Evolutionary conservation across 2,329 filamentous ascomycete genomes (phyloP), one percentile per base, ranked within the genome.

Genomic region (Colletotrichum higginsianum): DNA sequence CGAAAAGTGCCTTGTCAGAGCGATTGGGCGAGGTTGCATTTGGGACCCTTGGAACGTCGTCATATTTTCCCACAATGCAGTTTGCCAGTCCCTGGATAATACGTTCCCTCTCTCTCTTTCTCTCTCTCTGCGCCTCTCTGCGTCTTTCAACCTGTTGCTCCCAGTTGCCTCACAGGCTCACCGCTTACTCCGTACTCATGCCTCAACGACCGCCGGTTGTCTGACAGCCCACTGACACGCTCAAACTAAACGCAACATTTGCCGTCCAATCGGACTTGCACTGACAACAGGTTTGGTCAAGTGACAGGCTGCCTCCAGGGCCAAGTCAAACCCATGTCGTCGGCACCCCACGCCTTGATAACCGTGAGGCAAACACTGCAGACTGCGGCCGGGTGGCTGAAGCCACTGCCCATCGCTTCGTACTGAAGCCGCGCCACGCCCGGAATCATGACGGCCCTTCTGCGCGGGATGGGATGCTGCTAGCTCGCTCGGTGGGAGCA

Each of bases 41-140:
- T 42, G 26, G 60, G 69, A 72, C 65, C 66, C 60, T 63, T 44
- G 50, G 64, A 63, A 69, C 58, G 65, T 72, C 58, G 65, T 72
- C 69, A 63, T 66, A 60, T 53, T 72, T 64, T 57, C 21, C 42
- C 44, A 38, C 65, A 64, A 49, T 53, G 49, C 57, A 46, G 44
- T 46, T 46, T 26, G 26, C 26, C 26, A 26, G 26, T 26, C 4
- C 47, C 55, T 38, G 56, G 56, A 26, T 35, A 38, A 23, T 26
- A 16, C 1, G 26, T 26, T 26, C 26, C 4, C 26, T 26, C 26
- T 26, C 26, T 26, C 23, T 26, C 23, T 26, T 3, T 26, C 23
- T 23, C 2, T 23, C 4, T 26, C 26, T 26, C 26, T 26, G 26
- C 26, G 26, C 4, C 26, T 4, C 26, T 26, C 26, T 26, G 23